Evolutionary conservation across 208 protist genomes (phyloP).

Genomic region (Trypanosoma rangeli): DNA sequence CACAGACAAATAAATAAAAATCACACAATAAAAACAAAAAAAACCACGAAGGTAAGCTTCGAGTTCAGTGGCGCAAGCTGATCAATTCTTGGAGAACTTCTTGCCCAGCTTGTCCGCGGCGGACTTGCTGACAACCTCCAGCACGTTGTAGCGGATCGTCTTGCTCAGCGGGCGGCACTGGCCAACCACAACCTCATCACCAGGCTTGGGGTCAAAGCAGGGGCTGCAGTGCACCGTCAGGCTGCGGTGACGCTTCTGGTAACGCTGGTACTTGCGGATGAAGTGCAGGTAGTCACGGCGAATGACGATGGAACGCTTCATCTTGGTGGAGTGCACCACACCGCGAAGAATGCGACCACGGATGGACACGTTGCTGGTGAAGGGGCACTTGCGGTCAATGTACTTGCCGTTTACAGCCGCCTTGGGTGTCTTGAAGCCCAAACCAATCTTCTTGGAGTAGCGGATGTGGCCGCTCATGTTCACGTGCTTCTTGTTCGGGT

Average conservation of each 20-base stretch:
- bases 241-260: slow-evolving; percentile 99
- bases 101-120: slow-evolving; percentile 85
- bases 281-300: slow-evolving; percentile 99
- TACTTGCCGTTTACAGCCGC: slow-evolving; percentile 98
- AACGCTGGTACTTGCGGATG: slow-evolving; percentile 99
- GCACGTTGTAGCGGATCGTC: slow-evolving; percentile 99
- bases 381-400: slow-evolving; percentile 99
- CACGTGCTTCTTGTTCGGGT: slow-evolving; percentile 37
- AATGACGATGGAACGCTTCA: slow-evolving; percentile 98
- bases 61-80: slow-evolving; percentile 4
- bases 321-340: slow-evolving; percentile 98
- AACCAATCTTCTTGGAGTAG: slow-evolving; percentile 97
- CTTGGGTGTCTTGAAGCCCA: slow-evolving; percentile 99
- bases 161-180: slow-evolving; percentile 99
- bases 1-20: slow-evolving; percentile 26
- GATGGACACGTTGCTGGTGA: slow-evolving; percentile 99
- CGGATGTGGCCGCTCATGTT: slow-evolving; percentile 89
- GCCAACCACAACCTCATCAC: slow-evolving; percentile 98
- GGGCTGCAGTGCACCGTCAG: slow-evolving; percentile 99
- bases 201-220: slow-evolving; percentile 97
- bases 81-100: slow-evolving; percentile 88
- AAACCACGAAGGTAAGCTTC: slow-evolving; percentile 4
- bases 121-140: slow-evolving; percentile 93
- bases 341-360: slow-evolving; percentile 99
- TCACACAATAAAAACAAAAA: slow-evolving; percentile 6